Evolutionary conservation across 1,284 basidiomycete species (phyloP), one percentile per base, ranked within the genome.

Genomic region (Cutaneotrichosporon cavernicola): DNA sequence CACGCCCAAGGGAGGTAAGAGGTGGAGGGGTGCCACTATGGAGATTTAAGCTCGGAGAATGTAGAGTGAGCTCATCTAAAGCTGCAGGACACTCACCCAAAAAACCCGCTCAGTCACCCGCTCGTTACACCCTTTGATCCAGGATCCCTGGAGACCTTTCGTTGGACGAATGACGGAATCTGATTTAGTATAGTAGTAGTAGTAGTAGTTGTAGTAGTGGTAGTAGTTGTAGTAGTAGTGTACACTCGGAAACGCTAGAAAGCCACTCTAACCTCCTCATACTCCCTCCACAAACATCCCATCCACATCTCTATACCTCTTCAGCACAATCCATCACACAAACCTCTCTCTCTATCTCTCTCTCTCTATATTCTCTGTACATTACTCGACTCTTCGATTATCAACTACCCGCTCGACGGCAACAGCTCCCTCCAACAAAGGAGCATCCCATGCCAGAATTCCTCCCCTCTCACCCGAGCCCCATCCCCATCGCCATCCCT

Each of bases 261-360:
- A 26, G 26, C 26, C 26, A 26, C 26, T 26, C 26, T 26, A 26
- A 26, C 26, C 26, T 26, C 1, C 26, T 26, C 26, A 26, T 26
- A 26, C 26, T 26, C 26, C 26, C 31, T 10, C 5, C 51, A 53
- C 34, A 16, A 53, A 53, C 55, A 56, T 22, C 52, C 21, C 55
- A 43, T 22, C 34, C 47, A 51, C 47, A 51, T 16, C 49, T 50
- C 30, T 32, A 47, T 18, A 18, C 58, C 5, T 60, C 22, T 32
- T 22, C 21, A 13, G 30, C 2, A 21, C 49, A 52, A 18, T 32
- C 36, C 36, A 36, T 40, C 38, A 46, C 43, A 36, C 7, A 8
- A 36, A 9, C 34, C 34, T 36, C 34, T 36, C 8, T 18, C 18
- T n/a, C 43, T 46, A 4, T 31, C 30, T 34, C 4, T 14, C 50